Conservation (phyloP, 1,139 yeast genomes). For the Geotrichum candidum region DNA sequence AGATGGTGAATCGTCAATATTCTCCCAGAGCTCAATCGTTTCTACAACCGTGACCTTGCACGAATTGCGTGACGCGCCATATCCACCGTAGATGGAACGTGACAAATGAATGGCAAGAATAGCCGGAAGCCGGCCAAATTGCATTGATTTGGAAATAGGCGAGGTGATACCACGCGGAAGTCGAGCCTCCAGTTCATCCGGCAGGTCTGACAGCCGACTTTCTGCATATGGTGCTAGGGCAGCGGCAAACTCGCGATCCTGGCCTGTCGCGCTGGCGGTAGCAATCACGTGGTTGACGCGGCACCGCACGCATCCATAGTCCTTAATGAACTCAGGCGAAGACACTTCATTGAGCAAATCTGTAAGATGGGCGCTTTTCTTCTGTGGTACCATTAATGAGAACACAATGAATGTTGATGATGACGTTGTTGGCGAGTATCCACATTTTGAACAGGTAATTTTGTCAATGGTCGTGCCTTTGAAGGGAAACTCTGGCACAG, state of each 20-base stretch:
- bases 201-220: conserved; percentile 26
- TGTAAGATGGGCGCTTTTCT: conserved; percentile 43
- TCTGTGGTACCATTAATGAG: conserved; percentile 71
- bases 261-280: conserved; percentile 14
- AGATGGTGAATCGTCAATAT: conserved; percentile 21
- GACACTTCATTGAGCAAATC: conserved; percentile 54
- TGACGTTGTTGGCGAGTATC: conserved; percentile 53
- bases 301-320: conserved; percentile 73
- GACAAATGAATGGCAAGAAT: conserved; percentile 73
- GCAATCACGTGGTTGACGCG: conserved; percentile 31
- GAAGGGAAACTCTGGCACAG: conserved; percentile 63
- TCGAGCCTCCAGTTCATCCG: conserved; percentile 30
- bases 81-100: conserved; percentile 71
- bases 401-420: conserved; percentile 63
- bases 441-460: conserved; percentile 64
- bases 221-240: conserved; percentile 21
- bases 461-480: conserved; percentile 60
- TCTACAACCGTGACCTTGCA: conserved; percentile 69
- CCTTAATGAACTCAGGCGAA: conserved; percentile 63
- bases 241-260: conserved; percentile 20
- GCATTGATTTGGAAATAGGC: conserved; percentile 59
- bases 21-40: conserved; percentile 40
- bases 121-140: conserved; percentile 60
- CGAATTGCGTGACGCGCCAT: conserved; percentile 64
- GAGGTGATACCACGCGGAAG: conserved; percentile 48